Base-by-base conservation (phyloP, 78 protist genomes). In the Speleostelium caveatum region DNA sequence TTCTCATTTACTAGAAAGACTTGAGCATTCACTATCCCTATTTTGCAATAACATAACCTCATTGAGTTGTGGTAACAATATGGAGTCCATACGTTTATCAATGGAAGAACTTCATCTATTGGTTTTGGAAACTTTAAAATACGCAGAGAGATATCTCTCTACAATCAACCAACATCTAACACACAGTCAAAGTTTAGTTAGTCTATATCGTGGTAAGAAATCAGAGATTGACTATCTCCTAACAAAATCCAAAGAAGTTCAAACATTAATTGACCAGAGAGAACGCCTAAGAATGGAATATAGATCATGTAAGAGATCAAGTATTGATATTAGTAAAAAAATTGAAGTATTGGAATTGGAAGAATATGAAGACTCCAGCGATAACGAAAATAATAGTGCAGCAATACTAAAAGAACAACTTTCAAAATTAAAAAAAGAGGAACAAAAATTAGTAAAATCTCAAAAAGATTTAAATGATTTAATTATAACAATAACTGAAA, bases 331-430 rank as follows among this genome's bases (percentile, higher is more conserved):
- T 14, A 68, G 78, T 33, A 66, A 68, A 33, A 80, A 68, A 33
- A 80, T 80, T 30, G 89, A 80, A 39, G 89, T 80, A 17, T 56
- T 80, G 16, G 89, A 80, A 58, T 58, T 80, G 10, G 89, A 80
- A 8, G 21, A 39, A 14, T 42, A 65, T 22, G 49, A 62, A 62
- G 62, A 56, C n/a, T n/a, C 17, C 21, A 56, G 62, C n/a, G 73
- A 66, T n/a, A n/a, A 66, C 24, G 65, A 62, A 0, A 73, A 49
- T 17, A 41, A 21, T 61, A 41, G 14, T 42, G 0, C 3, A 12
- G 49, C 0, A 17, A 16, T 36, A 6, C 16, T 32, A 14, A 65
- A 65, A 53, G 62, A 79, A 26, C 53, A 65, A 56, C 38, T 53
- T 4, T 1, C 4, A 19, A 32, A 26, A 56, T 32, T 79, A 0